phyloP scores from a whole-genome alignment of 768 basidiomycete species.

The Termitomyces sp. region DNA sequence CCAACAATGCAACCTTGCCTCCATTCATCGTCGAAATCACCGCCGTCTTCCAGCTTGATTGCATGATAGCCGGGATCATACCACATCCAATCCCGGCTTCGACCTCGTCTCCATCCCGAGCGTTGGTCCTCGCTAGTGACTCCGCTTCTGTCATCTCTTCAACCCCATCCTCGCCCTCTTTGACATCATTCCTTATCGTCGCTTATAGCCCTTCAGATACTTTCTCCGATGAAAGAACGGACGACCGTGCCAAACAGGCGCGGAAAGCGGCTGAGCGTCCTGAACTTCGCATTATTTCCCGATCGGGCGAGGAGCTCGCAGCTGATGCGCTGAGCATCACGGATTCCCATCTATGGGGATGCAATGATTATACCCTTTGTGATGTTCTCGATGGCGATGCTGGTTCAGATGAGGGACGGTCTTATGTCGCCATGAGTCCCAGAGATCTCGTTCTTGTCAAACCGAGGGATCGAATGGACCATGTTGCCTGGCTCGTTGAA shows the following conservation, averaged over 20 bases:
- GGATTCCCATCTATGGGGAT: conserved; percentile 79
- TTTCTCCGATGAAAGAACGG: conserved; percentile 64
- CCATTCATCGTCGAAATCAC: conserved; percentile 82
- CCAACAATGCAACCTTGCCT: conserved; percentile 38
- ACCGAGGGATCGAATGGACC: conserved; percentile 83
- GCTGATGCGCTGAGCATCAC: conserved; percentile 78
- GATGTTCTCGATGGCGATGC: conserved; percentile 32
- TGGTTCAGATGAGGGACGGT: conserved; percentile 33
- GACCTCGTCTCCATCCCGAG: conserved; percentile 13
- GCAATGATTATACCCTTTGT: conserved; percentile 84
- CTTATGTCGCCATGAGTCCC: conserved; percentile 84
- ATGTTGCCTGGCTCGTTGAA: conserved; percentile 90
- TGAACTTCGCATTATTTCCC: conserved; percentile 88
- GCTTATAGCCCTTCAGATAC: conserved; percentile 82
- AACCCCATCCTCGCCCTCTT: conserved; percentile 21
- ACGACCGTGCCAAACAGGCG: conserved; percentile 68
- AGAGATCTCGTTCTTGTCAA: conserved; percentile 83
- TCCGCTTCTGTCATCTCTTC: conserved; percentile 11
- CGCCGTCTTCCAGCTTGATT: conserved; percentile 88
- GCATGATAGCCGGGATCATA: conserved; percentile 89
- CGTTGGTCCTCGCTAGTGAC: conserved; percentile 10
- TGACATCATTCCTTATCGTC: conserved; percentile 79
- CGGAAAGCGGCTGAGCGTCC: conserved; percentile 88
- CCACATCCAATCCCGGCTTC: conserved; percentile 55
- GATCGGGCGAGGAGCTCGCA: conserved; percentile 81